These are phyloP conservation scores for Hypoxylon sp. DNA, from an alignment of 2,329 filamentous ascomycete genomes.

Conservation along the genomic window DNA sequence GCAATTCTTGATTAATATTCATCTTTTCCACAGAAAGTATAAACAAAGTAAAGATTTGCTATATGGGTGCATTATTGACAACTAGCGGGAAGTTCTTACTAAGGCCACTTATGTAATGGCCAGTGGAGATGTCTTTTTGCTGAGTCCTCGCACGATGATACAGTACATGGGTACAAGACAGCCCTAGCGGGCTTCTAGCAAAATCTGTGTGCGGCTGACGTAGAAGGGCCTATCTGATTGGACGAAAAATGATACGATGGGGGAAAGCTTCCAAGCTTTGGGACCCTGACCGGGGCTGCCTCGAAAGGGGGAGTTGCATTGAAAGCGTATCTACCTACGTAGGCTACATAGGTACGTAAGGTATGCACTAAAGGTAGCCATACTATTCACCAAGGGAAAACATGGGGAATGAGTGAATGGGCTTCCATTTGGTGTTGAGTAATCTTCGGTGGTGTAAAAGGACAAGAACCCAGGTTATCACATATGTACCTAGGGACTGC, in stretches of 20 bases:
- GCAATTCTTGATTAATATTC: background rate
- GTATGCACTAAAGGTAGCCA: constrained; percentile 2
- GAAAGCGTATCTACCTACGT: too few relatives aligned
- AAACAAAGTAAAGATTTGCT: background rate
- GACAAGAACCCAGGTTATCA: background rate
- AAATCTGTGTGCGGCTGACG: constrained; percentile 14
- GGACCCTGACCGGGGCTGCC: background rate
- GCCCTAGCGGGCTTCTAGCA: constrained; percentile 2
- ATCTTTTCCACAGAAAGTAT: background rate
- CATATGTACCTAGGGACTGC: too few relatives aligned
- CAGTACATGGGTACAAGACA: background rate
- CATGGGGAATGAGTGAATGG: background rate
- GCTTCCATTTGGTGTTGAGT: background rate
- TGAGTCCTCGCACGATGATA: background rate
- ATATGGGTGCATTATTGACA: background rate
- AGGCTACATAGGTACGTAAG: background rate
- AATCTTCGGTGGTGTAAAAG: too few relatives aligned
- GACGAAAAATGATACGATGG: constrained; percentile 7
- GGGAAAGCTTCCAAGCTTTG: background rate
- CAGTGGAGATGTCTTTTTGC: constrained; percentile 7
- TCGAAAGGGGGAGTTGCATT: constrained; percentile 2
- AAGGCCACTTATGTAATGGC: constrained; percentile 6
- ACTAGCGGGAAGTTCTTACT: constrained; percentile 1
- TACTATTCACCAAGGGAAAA: background rate
- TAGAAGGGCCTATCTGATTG: constrained; percentile 14